A percentile compares a stretch with the other conserved stretches of the same genome.
Evolutionary conservation across 2,329 filamentous ascomycete genomes (phyloP).

Genomic region (Colletotrichum falcatum): DNA sequence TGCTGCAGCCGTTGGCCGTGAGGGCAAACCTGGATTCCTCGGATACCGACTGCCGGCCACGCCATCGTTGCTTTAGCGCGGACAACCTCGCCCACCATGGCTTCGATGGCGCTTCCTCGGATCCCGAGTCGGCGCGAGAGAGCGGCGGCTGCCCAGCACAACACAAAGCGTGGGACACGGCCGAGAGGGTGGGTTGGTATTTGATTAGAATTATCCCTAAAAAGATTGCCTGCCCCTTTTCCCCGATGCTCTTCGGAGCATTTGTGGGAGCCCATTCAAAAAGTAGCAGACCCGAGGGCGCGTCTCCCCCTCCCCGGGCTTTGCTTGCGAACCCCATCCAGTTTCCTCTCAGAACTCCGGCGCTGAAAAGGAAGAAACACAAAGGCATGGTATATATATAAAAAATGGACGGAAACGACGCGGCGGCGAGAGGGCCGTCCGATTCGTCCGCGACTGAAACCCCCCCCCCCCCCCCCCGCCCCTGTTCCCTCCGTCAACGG

Average conservation of each 20-base stretch:
- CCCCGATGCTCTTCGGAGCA: neutral
- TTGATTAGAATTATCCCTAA: constrained; percentile 7
- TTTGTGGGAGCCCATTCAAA: neutral
- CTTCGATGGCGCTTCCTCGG: neutral
- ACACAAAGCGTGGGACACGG: neutral
- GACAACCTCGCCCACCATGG: too few relatives aligned
- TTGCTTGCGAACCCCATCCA: neutral
- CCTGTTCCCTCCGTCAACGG: constrained; percentile 4
- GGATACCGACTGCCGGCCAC: too few relatives aligned
- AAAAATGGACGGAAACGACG: neutral
- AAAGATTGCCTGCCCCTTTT: too few relatives aligned
- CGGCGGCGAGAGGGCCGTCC: too few relatives aligned
- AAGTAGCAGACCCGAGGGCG: neutral
- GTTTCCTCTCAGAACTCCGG: constrained; percentile 23
- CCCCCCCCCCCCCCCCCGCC: too few relatives aligned
- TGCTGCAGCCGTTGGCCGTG: too few relatives aligned
- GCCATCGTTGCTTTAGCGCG: too few relatives aligned
- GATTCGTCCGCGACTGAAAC: neutral
- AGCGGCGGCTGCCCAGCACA: too few relatives aligned
- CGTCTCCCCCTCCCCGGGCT: neutral
- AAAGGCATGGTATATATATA: neutral
- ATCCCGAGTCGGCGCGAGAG: neutral
- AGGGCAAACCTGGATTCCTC: too few relatives aligned
- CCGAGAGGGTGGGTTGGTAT: neutral
- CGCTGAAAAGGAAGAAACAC: constrained; percentile 16